Percentiles rank a stretch among this genome's conserved stretches.
These are phyloP conservation scores for Apiotrichum gracile DNA, from an alignment of 1,284 basidiomycete genomes.

Conservation along the genomic window DNA sequence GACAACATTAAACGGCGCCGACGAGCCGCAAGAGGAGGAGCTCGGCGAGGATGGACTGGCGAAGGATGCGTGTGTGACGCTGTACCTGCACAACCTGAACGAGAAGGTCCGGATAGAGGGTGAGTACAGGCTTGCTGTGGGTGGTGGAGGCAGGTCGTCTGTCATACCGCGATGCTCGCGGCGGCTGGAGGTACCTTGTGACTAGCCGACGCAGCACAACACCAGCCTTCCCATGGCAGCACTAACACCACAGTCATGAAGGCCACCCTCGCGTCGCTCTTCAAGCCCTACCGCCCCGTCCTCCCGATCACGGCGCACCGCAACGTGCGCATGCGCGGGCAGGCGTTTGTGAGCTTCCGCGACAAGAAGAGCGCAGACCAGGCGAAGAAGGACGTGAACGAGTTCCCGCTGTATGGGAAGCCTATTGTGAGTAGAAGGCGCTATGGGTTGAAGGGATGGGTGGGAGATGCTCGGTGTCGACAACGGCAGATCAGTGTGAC, in stretches of 20 bases:
- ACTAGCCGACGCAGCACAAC: too few species aligned
- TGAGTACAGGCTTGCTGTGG: conserved; percentile 39
- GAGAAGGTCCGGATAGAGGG: conserved; percentile 88
- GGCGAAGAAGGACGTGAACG: conserved; percentile 83
- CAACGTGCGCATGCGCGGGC: conserved; percentile 94
- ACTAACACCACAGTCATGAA: conserved; percentile 69
- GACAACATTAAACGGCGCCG: neutral
- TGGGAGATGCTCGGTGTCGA: neutral
- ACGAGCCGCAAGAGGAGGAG: conserved; percentile 7
- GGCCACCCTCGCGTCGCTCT: conserved; percentile 76
- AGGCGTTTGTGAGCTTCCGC: conserved; percentile 92
- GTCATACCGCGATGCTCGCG: too few species aligned
- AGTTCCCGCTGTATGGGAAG: conserved; percentile 94
- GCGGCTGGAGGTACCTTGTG: too few species aligned
- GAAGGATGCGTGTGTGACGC: conserved; percentile 63
- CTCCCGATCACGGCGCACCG: conserved; percentile 85
- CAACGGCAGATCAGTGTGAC: too few species aligned
- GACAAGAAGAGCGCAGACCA: conserved; percentile 73
- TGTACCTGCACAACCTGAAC: conserved; percentile 96
- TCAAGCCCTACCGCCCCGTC: conserved; percentile 88
- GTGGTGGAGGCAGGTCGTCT: too few species aligned
- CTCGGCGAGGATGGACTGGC: conserved; percentile 36
- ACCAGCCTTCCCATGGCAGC: too few species aligned
- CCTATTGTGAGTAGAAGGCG: conserved; percentile 78
- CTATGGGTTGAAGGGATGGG: neutral